Evolutionary conservation across 306 rosid species (phyloP), one percentile per base, ranked within the genome.

Genomic region (Rosa lucieae): DNA sequence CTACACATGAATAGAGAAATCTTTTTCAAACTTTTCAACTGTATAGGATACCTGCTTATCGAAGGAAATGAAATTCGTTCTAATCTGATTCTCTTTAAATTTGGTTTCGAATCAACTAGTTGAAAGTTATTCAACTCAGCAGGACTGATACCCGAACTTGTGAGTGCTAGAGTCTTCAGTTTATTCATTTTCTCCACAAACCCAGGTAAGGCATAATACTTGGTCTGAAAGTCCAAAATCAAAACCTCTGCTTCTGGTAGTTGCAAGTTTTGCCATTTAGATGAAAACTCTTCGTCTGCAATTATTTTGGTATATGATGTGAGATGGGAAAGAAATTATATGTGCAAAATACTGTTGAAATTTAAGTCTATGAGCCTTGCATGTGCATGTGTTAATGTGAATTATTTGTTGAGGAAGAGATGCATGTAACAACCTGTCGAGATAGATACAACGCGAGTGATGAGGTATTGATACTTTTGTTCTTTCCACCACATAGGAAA

Each of bases 1-100:
- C 80, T 84, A 81, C 98, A 90, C 93, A 86, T 91, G 20, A 77
- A 90, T 17, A 91, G 46, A 11, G 98, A 91, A 10, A 84, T 39
- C 49, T 91, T 91, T 43, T 76, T 71, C 23, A 91, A 79, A 74
- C 84, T 86, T 84, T 72, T 74, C 76, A 92, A 48, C 55, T 56
- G 85, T 40, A 62, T 12, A 7, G 76, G 62, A 1, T 70, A 65
- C 70, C 81, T 68, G 65, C 55, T 39, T 14, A 91, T 79, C 51
- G 79, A 81, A 77, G 90, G 87, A 79, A 89, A 51, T 1, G 82
- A 78, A 53, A 91, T 78, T 52, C 87, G 80, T 82, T 93, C 97
- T 2, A 91, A 72, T 80, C 93, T 85, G 55, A 91, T 82, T 82
- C 88, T 82, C 82, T 73, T 79, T 2, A 93, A 75, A 65, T 55